Conservation (phyloP, 108 stramenopile species). For the Pelagomonas calceolata region DNA sequence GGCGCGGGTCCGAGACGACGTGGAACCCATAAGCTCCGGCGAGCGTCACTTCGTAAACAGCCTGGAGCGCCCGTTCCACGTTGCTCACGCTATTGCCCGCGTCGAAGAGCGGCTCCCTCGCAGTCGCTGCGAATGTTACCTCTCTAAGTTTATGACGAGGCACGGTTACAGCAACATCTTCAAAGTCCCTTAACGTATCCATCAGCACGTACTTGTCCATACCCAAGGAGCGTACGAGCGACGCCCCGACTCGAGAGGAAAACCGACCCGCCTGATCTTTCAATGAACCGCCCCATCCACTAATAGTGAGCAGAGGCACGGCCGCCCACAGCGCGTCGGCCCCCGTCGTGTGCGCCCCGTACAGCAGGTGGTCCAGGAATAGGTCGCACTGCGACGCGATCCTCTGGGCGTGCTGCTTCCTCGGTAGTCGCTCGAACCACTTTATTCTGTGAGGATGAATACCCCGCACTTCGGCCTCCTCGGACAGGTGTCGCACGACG, state of each 20-base stretch:
- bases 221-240: conserved; percentile 10
- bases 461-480: conserved; percentile 31
- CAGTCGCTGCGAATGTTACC: too few relatives aligned
- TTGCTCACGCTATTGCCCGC: background rate
- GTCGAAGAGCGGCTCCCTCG: background rate
- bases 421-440: background rate
- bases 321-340: conserved; percentile 40
- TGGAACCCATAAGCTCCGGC: background rate
- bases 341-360: conserved; percentile 44
- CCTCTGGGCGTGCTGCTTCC: conserved; percentile 3
- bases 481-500: conserved; percentile 14
- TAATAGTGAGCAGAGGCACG: conserved; percentile 29
- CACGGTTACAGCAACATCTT: conserved; percentile 10
- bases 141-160: too few relatives aligned
- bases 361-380: conserved; percentile 33
- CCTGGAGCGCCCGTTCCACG: background rate
- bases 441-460: conserved; percentile 14
- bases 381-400: conserved; percentile 20
- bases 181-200: conserved; percentile 20
- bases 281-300: conserved; percentile 4
- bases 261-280: conserved; percentile 7
- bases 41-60: background rate
- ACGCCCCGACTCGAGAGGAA: conserved; percentile 27
- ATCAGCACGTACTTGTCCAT: background rate
- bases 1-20: background rate